These are phyloP conservation scores for Candida lessepsii DNA, from an alignment of 805 yeast genomes.

Conservation along the genomic window DNA sequence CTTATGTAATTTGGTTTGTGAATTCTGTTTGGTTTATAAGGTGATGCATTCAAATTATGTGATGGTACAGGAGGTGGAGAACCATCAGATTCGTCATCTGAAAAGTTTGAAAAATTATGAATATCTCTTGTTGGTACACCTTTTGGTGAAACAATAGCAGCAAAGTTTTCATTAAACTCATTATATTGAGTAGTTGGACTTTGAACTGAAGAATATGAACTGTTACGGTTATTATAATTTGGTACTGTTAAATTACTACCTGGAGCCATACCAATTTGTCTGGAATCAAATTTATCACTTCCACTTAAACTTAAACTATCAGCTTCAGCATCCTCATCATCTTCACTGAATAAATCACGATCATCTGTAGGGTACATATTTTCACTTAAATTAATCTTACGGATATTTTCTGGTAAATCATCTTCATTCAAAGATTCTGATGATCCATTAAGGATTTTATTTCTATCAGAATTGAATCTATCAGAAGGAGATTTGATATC, in stretches of 20 bases:
- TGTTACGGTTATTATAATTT: slow-evolving; percentile 25
- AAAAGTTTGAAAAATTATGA: slow-evolving; percentile 4
- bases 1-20: slow-evolving; percentile 31
- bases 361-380: slow-evolving; percentile 38
- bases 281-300: slow-evolving; percentile 21
- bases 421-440: slow-evolving; percentile 35
- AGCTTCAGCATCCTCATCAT: slow-evolving; percentile 23
- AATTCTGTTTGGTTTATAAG: slow-evolving; percentile 12
- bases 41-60: slow-evolving; percentile 18
- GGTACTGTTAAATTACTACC: slow-evolving; percentile 12
- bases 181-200: slow-evolving; percentile 44
- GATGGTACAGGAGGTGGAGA: slow-evolving; percentile 25
- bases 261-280: slow-evolving; percentile 18
- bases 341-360: slow-evolving; percentile 36
- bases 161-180: slow-evolving; percentile 41
- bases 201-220: slow-evolving; percentile 38
- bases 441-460: slow-evolving; percentile 35
- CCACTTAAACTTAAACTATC: slow-evolving; percentile 16
- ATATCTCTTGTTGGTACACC: slow-evolving; percentile 1
- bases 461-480: slow-evolving; percentile 34
- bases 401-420: slow-evolving; percentile 30
- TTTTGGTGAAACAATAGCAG: slow-evolving; percentile 13
- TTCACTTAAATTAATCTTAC: slow-evolving; percentile 27
- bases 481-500: slow-evolving; percentile 41
- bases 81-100: slow-evolving; percentile 17